Base-by-base conservation (phyloP, 768 basidiomycete genomes). In the Coprinellus micaceus region DNA sequence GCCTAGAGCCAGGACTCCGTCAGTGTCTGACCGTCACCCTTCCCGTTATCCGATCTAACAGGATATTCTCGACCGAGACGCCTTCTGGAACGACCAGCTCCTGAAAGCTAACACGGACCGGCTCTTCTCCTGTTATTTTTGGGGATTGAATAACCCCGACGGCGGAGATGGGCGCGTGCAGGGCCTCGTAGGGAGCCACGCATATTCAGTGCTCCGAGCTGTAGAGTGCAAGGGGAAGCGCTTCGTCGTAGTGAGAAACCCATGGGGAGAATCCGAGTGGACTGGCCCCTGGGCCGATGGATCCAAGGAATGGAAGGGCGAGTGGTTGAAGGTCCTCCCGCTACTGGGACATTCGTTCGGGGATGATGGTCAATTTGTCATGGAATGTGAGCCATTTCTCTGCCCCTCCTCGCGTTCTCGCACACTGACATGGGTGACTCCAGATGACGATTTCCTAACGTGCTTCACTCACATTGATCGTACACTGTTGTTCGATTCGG, bases 81-180 rank as follows among this genome's bases (percentile, higher is more conserved):
- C 69, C 9, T 84, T 83, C 64, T 84, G 82, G 82, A 68, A 69
- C 4, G 76, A 82, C 49, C 81, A 84, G 60, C 74, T 84, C 22
- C 64, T 76, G 10, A 73, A 68, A 29, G 81, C 78, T 3, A 81
- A 79, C 57, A 65, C 75, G 46, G 82, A 82, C 59, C 75, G 80
- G 4, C 70, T 83, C 3, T 82, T 84, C 58, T 78, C 78, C 2
- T 82, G 81, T 60, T 76, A 74, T 48, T 80, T 81, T 61, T 64
- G 69, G 47, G 45, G 51, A 13, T 62, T 75, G 17, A 63, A 76
- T n/a, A 63, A 45, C 13, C 70, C 36, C 53, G 56, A 17, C 66
- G 73, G 4, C 70, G 66, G 58, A 1, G 29, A 44, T 4, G 55
- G 61, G 0, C 65, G 62, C 3, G 53, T 54, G 3, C 69, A 71